Percentiles rank a stretch among this genome's conserved stretches.
Conservation (phyloP, 1,284 basidiomycete species). For the Singerocomus inundabilis region DNA sequence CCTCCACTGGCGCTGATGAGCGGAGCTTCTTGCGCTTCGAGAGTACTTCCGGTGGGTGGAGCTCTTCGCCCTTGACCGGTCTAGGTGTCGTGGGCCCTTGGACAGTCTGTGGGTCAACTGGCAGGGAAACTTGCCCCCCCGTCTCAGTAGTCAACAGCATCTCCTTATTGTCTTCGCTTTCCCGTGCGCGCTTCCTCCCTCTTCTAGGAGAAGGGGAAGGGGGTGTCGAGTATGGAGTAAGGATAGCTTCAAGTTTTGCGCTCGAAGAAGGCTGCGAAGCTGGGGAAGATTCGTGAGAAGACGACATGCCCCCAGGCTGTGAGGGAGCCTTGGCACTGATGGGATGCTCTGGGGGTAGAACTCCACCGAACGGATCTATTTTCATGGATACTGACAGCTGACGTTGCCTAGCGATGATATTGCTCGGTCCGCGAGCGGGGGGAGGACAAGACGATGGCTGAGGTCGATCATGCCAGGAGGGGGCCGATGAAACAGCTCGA, state of each 20-base stretch:
- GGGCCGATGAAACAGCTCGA: background rate
- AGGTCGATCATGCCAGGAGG: constrained; percentile 11
- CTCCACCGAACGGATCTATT: constrained; percentile 16
- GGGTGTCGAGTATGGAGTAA: constrained; percentile 1
- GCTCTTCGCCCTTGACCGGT: constrained; percentile 3
- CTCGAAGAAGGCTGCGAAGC: background rate
- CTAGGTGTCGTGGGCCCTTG: constrained; percentile 2
- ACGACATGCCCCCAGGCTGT: background rate
- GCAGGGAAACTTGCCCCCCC: background rate
- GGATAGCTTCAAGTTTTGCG: background rate
- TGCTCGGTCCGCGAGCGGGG: background rate
- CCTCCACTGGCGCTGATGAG: background rate
- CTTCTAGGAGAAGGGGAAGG: constrained; percentile 9
- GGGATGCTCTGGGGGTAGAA: constrained; percentile 1
- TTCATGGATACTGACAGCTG: constrained; percentile 1
- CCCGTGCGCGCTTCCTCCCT: constrained; percentile 19
- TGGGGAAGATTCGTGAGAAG: background rate
- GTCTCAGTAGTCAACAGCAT: background rate
- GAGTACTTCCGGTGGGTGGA: constrained; percentile 3
- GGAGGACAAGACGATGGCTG: background rate
- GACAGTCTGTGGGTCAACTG: background rate
- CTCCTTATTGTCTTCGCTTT: constrained; percentile 7
- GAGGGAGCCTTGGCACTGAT: background rate
- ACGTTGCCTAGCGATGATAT: constrained; percentile 13
- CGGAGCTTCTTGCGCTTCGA: constrained; percentile 19